Evolutionary conservation across 2,329 filamentous ascomycete genomes (phyloP), one percentile per base, ranked within the genome.

Genomic region (Fusarium clavum): DNA sequence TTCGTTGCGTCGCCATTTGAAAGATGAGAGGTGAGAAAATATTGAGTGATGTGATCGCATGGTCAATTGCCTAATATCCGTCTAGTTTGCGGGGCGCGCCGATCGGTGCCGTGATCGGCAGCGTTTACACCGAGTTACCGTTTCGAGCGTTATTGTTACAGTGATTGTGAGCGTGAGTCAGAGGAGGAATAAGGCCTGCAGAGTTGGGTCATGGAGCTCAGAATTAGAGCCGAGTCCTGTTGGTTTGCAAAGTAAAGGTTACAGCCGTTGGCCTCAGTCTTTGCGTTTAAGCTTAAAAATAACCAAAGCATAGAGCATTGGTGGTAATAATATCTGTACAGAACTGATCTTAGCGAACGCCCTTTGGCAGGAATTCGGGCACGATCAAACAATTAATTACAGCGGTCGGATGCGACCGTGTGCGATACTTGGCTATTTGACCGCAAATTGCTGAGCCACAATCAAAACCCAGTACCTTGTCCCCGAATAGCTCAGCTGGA

Each of bases 401-500:
- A 12, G 11, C 7, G 29, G 14, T 24, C 22, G 12, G 43, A 5
- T 6, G n/a, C 22, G 18, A 38, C 18, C 34, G 34, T 38, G 1
- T 3, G 0, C n/a, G 2, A 0, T 1, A 4, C 2, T 18, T 10
- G 8, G 20, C 14, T 25, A 22, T 7, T 0, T 22, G 3, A 1
- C 1, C 2, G 0, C 5, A 25, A 10, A 6, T 9, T 8, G 1
- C 4, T 11, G 7, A 8, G 3, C 2, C 14, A 22, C 38, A 11
- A 11, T 16, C 18, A 34, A 43, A 51, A 14, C 20, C 29, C n/a
- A 49, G 47, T 53, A 65, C 48, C 58, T 58, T 57, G 22, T 69
- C 67, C 67, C 67, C 67, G 67, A 69, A 69, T 69, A 69, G 67
- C 67, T 69, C 67, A 69, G 67, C 67, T 69, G 67, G 67, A 69